Percentiles rank a stretch among this genome's conserved stretches.
Conservation (phyloP, 371 early-diverging fungal species). For the Apophysomyces elegans region DNA sequence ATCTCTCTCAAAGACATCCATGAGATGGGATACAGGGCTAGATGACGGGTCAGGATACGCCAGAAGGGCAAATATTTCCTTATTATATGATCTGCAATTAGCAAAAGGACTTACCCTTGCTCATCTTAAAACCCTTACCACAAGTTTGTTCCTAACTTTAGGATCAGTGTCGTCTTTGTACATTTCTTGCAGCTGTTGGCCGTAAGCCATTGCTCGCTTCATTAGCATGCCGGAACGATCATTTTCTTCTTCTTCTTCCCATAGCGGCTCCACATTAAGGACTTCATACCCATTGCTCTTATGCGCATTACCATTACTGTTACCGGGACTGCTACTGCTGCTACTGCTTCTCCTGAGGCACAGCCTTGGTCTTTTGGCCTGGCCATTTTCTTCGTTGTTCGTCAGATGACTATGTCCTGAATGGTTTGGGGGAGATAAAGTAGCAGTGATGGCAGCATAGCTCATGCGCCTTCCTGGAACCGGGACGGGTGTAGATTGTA, state of each 20-base stretch:
- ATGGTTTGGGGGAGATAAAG: slow-evolving; percentile 23
- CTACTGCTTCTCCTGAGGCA: slow-evolving; percentile 23
- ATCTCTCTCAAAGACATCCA: slow-evolving; percentile 58
- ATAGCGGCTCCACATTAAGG: slow-evolving; percentile 13
- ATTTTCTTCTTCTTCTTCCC: slow-evolving; percentile 18
- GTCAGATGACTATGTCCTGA: background rate
- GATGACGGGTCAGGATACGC: slow-evolving; percentile 73
- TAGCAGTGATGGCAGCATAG: slow-evolving; percentile 43
- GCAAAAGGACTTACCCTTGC: background rate
- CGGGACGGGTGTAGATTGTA: slow-evolving; percentile 19
- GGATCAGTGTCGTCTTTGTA: slow-evolving; percentile 62
- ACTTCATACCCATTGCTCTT: too few species aligned
- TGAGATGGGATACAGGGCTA: slow-evolving; percentile 60
- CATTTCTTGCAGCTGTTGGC: slow-evolving; percentile 73
- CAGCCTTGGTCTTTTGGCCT: slow-evolving; percentile 8
- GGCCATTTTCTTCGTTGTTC: slow-evolving; percentile 6
- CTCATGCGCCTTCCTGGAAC: slow-evolving; percentile 28
- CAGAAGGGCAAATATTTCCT: slow-evolving; percentile 75
- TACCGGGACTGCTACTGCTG: slow-evolving; percentile 14
- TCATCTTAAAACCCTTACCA: slow-evolving; percentile 25
- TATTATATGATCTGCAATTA: background rate
- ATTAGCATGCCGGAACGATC: slow-evolving; percentile 5
- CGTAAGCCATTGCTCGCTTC: slow-evolving; percentile 69
- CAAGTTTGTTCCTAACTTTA: slow-evolving; percentile 29
- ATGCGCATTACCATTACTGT: slow-evolving; percentile 6